phyloP scores from a whole-genome alignment of 768 basidiomycete species.

The Naematelia encephala region DNA sequence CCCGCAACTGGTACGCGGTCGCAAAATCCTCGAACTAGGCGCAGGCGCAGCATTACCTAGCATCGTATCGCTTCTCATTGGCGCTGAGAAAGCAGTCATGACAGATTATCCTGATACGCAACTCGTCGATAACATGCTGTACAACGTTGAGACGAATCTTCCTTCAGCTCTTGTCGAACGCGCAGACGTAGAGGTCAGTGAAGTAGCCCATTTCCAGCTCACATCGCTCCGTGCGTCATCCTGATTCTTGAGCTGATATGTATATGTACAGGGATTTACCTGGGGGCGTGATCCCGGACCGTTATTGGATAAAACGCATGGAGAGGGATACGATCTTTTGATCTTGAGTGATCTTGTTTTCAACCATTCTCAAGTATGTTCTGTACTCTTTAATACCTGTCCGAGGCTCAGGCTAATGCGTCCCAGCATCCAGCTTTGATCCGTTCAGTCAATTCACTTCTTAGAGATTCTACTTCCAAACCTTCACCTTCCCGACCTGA shows the following conservation, averaged over 20 bases:
- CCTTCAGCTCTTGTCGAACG: background rate
- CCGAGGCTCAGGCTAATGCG: constrained; percentile 14
- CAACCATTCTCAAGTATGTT: constrained; percentile 80
- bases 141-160: constrained; percentile 65
- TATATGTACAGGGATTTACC: constrained; percentile 32
- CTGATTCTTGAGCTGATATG: background rate
- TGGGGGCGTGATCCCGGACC: constrained; percentile 42
- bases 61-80: constrained; percentile 67
- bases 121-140: constrained; percentile 69
- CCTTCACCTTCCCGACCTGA: background rate
- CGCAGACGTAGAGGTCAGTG: constrained; percentile 47
- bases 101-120: constrained; percentile 87
- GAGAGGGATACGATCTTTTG: constrained; percentile 64
- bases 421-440: constrained; percentile 75
- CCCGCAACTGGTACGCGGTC: constrained; percentile 44
- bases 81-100: constrained; percentile 69
- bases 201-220: background rate
- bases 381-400: background rate
- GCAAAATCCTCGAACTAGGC: constrained; percentile 76
- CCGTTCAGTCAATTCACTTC: constrained; percentile 61
- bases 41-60: constrained; percentile 90
- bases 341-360: constrained; percentile 91
- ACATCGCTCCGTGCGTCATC: too few species aligned
- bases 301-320: constrained; percentile 19
- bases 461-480: constrained; percentile 10